Conservation (phyloP, 2,329 filamentous ascomycete genomes). For the Pestalotiopsis sp. region DNA sequence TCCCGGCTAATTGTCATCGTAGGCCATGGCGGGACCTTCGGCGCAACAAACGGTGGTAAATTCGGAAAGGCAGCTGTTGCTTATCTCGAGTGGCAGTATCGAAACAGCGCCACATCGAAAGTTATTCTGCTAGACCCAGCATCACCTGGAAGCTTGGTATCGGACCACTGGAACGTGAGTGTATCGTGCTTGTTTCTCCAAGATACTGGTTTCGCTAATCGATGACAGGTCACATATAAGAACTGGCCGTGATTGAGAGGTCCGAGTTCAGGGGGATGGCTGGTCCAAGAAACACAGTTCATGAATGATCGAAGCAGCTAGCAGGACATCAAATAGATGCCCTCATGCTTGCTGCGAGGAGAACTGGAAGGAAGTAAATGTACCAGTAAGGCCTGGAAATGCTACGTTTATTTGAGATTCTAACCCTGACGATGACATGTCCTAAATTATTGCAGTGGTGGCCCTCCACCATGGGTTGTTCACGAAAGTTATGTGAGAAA, state of each 20-base stretch:
- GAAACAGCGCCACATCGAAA: constrained; percentile 12
- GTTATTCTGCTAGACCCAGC: neutral
- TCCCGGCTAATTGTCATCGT: neutral
- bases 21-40: constrained; percentile 24
- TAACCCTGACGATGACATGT: too few relatives aligned
- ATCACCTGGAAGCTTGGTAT: neutral
- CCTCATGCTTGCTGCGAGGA: too few relatives aligned
- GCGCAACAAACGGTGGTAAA: constrained; percentile 24
- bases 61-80: constrained; percentile 21
- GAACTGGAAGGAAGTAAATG: too few relatives aligned
- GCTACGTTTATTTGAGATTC: too few relatives aligned
- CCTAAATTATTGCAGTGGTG: too few relatives aligned
- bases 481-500: too few relatives aligned
- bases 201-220: neutral
- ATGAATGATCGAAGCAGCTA: neutral
- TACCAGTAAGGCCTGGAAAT: too few relatives aligned
- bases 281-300: neutral
- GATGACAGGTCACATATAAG: neutral
- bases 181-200: neutral
- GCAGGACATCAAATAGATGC: neutral
- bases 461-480: too few relatives aligned
- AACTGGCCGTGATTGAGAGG: neutral
- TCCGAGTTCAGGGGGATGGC: neutral
- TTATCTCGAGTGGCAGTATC: constrained; percentile 24
- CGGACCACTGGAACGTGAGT: constrained; percentile 3